Base-by-base conservation (phyloP, 352 stramenopile genomes). In the Pythium chondricola region DNA sequence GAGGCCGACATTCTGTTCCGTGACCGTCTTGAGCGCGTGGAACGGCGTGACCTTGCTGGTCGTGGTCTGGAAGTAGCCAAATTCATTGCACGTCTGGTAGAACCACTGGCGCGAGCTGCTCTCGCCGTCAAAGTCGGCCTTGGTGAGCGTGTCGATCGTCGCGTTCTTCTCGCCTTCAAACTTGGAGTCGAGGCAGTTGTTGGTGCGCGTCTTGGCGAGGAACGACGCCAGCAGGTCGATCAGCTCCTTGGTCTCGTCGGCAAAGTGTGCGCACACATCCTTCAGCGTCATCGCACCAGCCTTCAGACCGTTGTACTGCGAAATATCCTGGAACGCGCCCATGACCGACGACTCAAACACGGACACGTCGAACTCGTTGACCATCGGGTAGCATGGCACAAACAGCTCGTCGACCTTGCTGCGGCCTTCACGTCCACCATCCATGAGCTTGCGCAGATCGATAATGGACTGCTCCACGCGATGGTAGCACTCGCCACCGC, bases 31-130 rank as follows among this genome's bases (percentile, higher is more conserved):
- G 20, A 95, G 58, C 46, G 68, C 61, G 30, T 81, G 63, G 55
- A 89, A 91, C 8, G 78, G 83, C 39, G 81, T 84, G 20, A 51
- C 58, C 3, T 44, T 30, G 39, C 70, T 86, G 16, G 65, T 77
- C 10, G 79, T 76, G 18, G 78, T 89, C 52, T 93, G 82, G 52
- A 89, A 93, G 61, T 90, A 95, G 5, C 83, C 83, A 40, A 95
- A 93, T 48, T 95, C 83, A 54, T 92, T 95, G 65, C 85, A 95
- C 17, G 83, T 93, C 56, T 93, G 81, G 52, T 88, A 95, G 8
- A 85, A 72, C 85, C 85, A 95, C 58, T 91, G 80, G 11, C 80
- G 74, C 26, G 72, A 69, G 47, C 69, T 84, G 43, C 63, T 84
- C 43, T 77, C 62, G 24, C 80, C 80, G 45, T 91, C 77, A 41